These are phyloP conservation scores for Trebouxiophyceae sp. DNA, from an alignment of 163 green algal genomes.

Conservation along the genomic window DNA sequence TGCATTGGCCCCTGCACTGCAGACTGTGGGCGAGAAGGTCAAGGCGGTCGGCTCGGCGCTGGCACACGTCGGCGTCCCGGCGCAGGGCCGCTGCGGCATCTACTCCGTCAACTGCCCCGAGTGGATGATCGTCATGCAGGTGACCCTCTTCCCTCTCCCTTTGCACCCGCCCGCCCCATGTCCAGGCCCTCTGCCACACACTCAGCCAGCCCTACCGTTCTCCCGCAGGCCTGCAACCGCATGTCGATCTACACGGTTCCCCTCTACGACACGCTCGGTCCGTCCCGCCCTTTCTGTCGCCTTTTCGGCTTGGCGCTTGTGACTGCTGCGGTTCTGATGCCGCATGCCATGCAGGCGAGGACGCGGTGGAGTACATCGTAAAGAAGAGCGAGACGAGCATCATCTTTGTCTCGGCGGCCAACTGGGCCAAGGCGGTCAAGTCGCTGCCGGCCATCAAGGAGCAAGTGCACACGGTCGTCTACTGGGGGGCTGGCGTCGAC, in stretches of 20 bases:
- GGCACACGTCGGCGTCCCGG: constrained; percentile 3
- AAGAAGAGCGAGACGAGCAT: constrained; percentile 59
- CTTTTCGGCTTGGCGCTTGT: too few species aligned
- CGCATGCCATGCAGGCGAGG: constrained; percentile 51
- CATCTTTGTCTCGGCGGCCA: constrained; percentile 15
- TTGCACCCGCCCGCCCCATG: not conserved
- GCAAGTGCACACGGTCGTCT: constrained; percentile 66
- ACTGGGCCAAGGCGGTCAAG: constrained; percentile 27
- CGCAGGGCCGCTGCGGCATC: constrained; percentile 43
- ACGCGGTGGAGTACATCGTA: constrained; percentile 91
- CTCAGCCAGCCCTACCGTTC: not conserved
- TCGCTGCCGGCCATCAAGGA: constrained; percentile 39
- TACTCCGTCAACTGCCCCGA: constrained; percentile 81
- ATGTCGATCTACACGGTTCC: constrained; percentile 49
- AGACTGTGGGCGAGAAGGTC: constrained; percentile 1
- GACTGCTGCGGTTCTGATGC: too few species aligned
- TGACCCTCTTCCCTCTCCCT: not conserved
- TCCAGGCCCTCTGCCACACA: constrained; percentile 67
- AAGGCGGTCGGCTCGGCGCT: constrained; percentile 14
- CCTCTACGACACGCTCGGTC: constrained; percentile 88
- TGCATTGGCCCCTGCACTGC: too few species aligned
- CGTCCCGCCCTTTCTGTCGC: not conserved
- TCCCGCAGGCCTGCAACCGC: constrained; percentile 70
- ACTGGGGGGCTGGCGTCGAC: constrained; percentile 41
- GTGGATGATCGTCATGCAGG: constrained; percentile 73